A percentile compares a stretch with the other conserved stretches of the same genome.
Conservation (phyloP, 2,329 filamentous ascomycete species). For the Aspergillus pseudoviridinutans region DNA sequence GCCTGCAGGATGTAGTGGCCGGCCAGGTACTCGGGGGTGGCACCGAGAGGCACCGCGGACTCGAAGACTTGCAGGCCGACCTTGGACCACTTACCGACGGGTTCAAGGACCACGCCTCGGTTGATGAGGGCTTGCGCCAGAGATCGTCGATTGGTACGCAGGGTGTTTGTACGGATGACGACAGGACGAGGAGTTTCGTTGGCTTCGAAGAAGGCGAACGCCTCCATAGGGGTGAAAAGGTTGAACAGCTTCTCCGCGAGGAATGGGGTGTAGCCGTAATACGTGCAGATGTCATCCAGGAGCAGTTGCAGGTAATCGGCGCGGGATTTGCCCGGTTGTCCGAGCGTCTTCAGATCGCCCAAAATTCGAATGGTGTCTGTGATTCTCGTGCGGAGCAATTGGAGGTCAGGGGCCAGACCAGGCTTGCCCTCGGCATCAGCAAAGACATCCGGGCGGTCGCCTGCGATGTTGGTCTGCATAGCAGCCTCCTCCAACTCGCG, state of each 20-base stretch:
- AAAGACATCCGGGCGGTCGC: constrained; percentile 64
- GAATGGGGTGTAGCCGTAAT: constrained; percentile 94
- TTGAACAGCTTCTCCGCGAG: constrained; percentile 94
- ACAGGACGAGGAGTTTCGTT: constrained; percentile 93
- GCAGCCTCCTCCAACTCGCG: constrained; percentile 81
- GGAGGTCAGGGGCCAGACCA: constrained; percentile 79
- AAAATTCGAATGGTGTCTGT: constrained; percentile 90
- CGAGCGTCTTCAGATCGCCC: constrained; percentile 78
- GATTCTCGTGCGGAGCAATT: constrained; percentile 81
- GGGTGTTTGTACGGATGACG: constrained; percentile 94
- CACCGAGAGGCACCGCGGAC: constrained; percentile 78
- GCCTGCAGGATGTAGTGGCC: constrained; percentile 98
- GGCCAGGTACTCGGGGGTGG: constrained; percentile 93
- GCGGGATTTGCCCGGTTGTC: constrained; percentile 74
- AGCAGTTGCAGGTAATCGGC: constrained; percentile 85
- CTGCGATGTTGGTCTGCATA: constrained; percentile 88
- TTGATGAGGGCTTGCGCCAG: constrained; percentile 93
- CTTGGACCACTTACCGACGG: constrained; percentile 98
- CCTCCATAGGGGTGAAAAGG: constrained; percentile 87
- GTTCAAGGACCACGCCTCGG: constrained; percentile 91
- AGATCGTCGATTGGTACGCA: constrained; percentile 71
- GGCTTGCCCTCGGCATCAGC: constrained; percentile 56
- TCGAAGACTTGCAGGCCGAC: constrained; percentile 97
- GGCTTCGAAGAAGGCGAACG: constrained; percentile 97
- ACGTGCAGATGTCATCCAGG: constrained; percentile 86